Evolutionary conservation across 2,329 filamentous ascomycete genomes (phyloP), one percentile per base, ranked within the genome.

Genomic region (Xylaria sp.): DNA sequence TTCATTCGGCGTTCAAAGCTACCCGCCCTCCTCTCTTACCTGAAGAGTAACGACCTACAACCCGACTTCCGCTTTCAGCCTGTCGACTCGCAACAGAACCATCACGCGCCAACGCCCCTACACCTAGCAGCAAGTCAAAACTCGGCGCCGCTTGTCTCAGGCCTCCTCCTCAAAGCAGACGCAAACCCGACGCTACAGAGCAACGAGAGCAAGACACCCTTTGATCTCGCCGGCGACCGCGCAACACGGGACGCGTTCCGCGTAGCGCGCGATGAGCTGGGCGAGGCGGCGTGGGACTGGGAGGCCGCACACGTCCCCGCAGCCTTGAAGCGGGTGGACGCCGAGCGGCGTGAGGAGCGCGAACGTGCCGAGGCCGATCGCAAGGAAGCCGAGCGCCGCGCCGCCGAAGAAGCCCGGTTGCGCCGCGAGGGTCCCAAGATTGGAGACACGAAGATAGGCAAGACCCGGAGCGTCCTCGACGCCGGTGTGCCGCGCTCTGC

Each of bases 161-260:
- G 92, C 0, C 84, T 99, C 1, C 81, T 99, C 0, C 80, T 84
- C 0, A 93, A 94, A 75, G 89, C 83, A 3, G 83, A 83, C 1
- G 90, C 92, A 1, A 87, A 97, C 70, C 95, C 95, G 0, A 88
- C 87, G 0, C 57, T 88, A 1, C 75, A 76, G 25, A 97, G 90
- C 71, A 80, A 75, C 3, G 92, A 97, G 64, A 90, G 90, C n/a
- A 93, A 90, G 74, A 90, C 91, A 0, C 78, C 95, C 0, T 98
- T 96, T 73, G 92, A 96, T 57, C 84, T 99, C 1, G 87, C 92
- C 0, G 92, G 94, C 41, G 93, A 98, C 73, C 87, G 93, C 4
- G 78, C 88, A 2, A 97, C 93, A 0, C 87, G 94, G 1, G 93
- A 98, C 72, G 91, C 93, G 0, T 99, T 99, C 78, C 90, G 95